Conservation (phyloP, 257 asterid genomes). For the Solanum clarkiae region DNA sequence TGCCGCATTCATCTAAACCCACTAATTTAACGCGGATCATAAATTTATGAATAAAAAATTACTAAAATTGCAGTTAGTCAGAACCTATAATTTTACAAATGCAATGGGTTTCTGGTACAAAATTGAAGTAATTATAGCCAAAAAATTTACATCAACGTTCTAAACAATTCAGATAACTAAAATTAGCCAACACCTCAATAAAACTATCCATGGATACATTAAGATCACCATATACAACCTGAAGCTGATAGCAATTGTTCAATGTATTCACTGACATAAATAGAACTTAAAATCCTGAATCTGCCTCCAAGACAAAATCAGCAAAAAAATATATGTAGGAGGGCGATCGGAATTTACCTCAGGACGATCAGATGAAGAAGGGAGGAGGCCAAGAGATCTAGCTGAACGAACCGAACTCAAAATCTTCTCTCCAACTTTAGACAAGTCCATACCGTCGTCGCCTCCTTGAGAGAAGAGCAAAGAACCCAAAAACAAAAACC, state of each 20-base stretch:
- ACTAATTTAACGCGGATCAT: background rate
- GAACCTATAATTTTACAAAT: background rate
- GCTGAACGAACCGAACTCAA: slow-evolving; percentile 98
- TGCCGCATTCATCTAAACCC: background rate
- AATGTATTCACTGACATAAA: background rate
- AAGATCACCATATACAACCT: background rate
- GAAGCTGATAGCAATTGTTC: background rate
- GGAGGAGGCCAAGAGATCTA: slow-evolving; percentile 86
- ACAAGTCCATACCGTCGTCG: slow-evolving; percentile 88
- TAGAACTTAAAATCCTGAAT: background rate
- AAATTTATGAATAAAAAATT: background rate
- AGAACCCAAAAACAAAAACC: slow-evolving; percentile 81
- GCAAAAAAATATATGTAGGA: background rate
- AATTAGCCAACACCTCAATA: background rate
- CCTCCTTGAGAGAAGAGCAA: slow-evolving; percentile 79
- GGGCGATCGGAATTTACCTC: slow-evolving; percentile 33
- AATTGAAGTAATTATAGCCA: background rate
- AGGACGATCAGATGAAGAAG: slow-evolving; percentile 65
- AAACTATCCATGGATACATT: background rate
- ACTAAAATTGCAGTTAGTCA: background rate
- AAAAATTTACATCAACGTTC: background rate
- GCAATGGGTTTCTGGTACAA: background rate
- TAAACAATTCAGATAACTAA: background rate
- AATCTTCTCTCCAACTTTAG: slow-evolving; percentile 96
- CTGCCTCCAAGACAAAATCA: background rate